These are phyloP conservation scores for Coccinonectria pachysandricola DNA, from an alignment of 2,329 filamentous ascomycete species.

Conservation along the genomic window DNA sequence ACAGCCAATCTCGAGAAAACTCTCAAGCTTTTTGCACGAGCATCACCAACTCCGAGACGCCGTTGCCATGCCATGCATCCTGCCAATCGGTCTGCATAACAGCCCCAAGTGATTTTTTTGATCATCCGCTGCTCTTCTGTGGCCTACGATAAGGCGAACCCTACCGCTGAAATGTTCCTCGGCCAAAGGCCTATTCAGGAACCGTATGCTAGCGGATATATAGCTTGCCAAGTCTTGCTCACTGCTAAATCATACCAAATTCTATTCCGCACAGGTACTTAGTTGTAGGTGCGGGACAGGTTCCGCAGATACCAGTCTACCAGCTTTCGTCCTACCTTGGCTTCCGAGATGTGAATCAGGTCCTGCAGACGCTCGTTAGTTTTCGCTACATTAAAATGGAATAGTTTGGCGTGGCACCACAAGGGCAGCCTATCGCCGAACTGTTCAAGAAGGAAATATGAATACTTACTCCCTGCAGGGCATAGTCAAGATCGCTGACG, in stretches of 20 bases:
- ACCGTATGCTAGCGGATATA: conserved; percentile 17
- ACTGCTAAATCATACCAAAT: too few relatives aligned
- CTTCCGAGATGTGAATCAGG: conserved; percentile 96
- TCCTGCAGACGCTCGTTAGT: conserved; percentile 45
- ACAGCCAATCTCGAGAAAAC: conserved; percentile 20
- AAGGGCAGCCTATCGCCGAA: too few relatives aligned
- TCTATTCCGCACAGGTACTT: conserved; percentile 13
- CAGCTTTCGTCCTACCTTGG: conserved; percentile 92
- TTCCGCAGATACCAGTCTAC: conserved; percentile 99
- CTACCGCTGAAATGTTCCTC: too few relatives aligned
- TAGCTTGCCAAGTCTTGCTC: conserved; percentile 15
- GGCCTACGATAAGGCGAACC: too few relatives aligned
- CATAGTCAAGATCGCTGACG: conserved; percentile 93
- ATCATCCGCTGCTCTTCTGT: too few relatives aligned
- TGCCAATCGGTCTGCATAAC: conserved; percentile 23
- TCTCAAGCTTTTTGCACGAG: conserved; percentile 21
- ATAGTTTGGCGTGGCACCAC: conserved; percentile 13
- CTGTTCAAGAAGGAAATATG: too few relatives aligned
- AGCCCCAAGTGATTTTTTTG: too few relatives aligned
- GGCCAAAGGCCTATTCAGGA: too few relatives aligned
- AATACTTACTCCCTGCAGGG: conserved; percentile 74
- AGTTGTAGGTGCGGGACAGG: conserved; percentile 82
- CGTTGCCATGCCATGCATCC: conserved; percentile 32
- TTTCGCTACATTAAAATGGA: conserved; percentile 1
- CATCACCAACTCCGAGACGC: conserved; percentile 33